Conservation (phyloP, 129 eudicot genomes). For the Silybum marianum region DNA sequence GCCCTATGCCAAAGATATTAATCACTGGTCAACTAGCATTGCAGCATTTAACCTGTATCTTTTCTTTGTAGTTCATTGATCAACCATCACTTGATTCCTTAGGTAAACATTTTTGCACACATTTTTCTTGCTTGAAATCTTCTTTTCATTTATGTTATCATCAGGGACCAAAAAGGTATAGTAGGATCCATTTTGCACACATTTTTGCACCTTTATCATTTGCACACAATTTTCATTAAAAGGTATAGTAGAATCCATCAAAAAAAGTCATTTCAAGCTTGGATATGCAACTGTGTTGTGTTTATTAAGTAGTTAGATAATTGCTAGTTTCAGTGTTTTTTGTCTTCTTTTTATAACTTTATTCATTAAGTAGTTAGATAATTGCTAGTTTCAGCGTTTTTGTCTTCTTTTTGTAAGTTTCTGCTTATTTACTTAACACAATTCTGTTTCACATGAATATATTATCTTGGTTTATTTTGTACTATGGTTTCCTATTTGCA, state of each 20-base stretch:
- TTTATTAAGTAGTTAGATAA: not conserved
- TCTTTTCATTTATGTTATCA: conserved; percentile 1
- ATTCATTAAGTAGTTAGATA: not conserved
- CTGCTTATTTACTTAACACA: conserved; percentile 4
- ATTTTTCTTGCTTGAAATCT: not conserved
- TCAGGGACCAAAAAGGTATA: not conserved
- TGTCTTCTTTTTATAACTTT: conserved; percentile 14
- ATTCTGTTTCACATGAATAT: not conserved
- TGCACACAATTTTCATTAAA: too few relatives aligned
- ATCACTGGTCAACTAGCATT: conserved; percentile 1
- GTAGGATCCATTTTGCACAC: not conserved
- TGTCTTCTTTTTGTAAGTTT: conserved; percentile 14
- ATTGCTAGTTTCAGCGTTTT: not conserved
- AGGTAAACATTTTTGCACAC: not conserved
- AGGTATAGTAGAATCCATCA: not conserved
- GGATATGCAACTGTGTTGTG: not conserved
- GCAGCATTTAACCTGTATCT: conserved; percentile 6
- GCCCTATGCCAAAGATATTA: not conserved
- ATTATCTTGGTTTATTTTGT: not conserved
- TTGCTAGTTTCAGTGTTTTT: too few relatives aligned
- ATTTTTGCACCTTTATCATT: not conserved
- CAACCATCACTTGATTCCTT: not conserved
- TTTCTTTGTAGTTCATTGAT: conserved; percentile 1
- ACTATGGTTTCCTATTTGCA: conserved; percentile 14
- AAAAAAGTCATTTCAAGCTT: not conserved